phyloP scores from a whole-genome alignment of 1,139 yeast species.

The Yamadazyma diospyri region DNA sequence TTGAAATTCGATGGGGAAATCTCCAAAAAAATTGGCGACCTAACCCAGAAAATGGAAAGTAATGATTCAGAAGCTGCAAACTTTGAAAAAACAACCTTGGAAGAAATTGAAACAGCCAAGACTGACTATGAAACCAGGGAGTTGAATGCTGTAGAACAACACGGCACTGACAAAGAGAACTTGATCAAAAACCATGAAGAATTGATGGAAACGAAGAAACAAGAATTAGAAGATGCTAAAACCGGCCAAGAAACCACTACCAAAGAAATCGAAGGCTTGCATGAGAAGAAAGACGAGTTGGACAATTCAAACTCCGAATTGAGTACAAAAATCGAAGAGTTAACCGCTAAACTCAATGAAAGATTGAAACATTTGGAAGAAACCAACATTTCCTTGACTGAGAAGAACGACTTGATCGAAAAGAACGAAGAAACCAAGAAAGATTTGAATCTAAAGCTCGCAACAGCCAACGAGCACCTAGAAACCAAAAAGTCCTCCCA shows the following conservation, averaged over 20 bases:
- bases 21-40: slow-evolving; percentile 30
- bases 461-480: slow-evolving; percentile 30
- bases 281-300: slow-evolving; percentile 39
- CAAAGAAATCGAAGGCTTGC: slow-evolving; percentile 42
- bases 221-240: slow-evolving; percentile 49
- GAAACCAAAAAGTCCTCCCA: slow-evolving; percentile 38
- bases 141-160: slow-evolving; percentile 44
- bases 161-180: slow-evolving; percentile 43
- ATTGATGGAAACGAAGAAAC: slow-evolving; percentile 45
- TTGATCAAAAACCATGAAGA: slow-evolving; percentile 44
- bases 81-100: slow-evolving; percentile 37
- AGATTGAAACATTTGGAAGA: slow-evolving; percentile 39
- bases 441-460: slow-evolving; percentile 37
- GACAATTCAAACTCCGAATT: slow-evolving; percentile 45
- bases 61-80: slow-evolving; percentile 31
- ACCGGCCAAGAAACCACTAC: slow-evolving; percentile 44
- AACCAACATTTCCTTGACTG: slow-evolving; percentile 37
- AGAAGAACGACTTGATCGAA: slow-evolving; percentile 36
- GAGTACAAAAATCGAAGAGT: slow-evolving; percentile 36
- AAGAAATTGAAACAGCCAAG: slow-evolving; percentile 45
- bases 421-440: slow-evolving; percentile 37
- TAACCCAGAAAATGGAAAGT: slow-evolving; percentile 25
- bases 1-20: slow-evolving; percentile 38
- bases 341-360: slow-evolving; percentile 39
- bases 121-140: slow-evolving; percentile 47